A percentile compares a stretch with the other conserved stretches of the same genome.
These are phyloP conservation scores for Talaromyces rugulosus DNA, from an alignment of 2,329 filamentous ascomycete species.

Conservation along the genomic window DNA sequence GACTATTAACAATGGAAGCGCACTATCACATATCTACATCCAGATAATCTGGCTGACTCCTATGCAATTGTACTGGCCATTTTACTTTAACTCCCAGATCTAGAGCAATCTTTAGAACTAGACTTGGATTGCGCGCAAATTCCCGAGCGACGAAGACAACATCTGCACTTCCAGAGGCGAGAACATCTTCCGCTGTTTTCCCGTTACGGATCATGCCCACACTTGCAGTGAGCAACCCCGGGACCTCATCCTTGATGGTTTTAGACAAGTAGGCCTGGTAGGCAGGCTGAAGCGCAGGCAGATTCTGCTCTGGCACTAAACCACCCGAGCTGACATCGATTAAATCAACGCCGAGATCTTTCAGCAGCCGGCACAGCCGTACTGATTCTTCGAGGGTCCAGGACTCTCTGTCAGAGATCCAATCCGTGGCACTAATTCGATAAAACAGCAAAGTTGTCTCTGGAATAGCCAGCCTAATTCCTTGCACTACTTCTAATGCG, in stretches of 20 bases:
- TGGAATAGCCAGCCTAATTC: conserved; percentile 52
- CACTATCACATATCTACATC: not conserved
- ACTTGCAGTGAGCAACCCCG: not conserved
- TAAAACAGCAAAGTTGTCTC: conserved; percentile 65
- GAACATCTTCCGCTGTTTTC: conserved; percentile 1
- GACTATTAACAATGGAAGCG: too few species aligned
- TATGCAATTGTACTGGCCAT: not conserved
- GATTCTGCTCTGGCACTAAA: not conserved
- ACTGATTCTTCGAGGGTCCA: conserved; percentile 41
- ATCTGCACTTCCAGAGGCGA: not conserved
- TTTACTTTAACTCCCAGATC: not conserved
- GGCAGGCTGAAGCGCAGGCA: not conserved
- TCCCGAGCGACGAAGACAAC: not conserved
- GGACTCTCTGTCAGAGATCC: conserved; percentile 53
- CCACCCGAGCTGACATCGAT: conserved; percentile 44
- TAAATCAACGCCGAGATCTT: conserved; percentile 40
- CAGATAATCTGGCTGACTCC: not conserved
- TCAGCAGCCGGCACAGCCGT: conserved; percentile 36
- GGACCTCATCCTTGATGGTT: not conserved
- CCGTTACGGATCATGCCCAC: not conserved
- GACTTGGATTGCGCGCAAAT: conserved; percentile 1
- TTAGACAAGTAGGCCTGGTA: not conserved
- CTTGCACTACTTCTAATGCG: conserved; percentile 45
- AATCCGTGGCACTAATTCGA: conserved; percentile 68
- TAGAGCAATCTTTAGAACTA: not conserved